Evolutionary conservation across 208 protist species (phyloP).

Genomic region (Tritrichomonas musculus): DNA sequence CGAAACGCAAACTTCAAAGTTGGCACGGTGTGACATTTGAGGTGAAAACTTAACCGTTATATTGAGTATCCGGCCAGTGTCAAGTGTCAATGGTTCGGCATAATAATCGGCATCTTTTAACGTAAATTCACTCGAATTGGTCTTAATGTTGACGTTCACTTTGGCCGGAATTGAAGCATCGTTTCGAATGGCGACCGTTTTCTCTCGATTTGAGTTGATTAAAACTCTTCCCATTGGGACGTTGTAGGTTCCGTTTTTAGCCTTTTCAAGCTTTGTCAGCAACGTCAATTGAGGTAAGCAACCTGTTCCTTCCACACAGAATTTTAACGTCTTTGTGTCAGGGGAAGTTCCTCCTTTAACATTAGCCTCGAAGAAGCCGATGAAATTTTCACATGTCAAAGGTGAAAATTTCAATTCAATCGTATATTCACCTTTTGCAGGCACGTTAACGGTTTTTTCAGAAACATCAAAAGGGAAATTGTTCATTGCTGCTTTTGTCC

Average conservation of each 20-base stretch:
- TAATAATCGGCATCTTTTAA: not conserved
- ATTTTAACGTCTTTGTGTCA: not conserved
- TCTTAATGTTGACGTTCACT: not conserved
- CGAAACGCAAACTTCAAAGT: not conserved
- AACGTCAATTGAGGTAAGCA: not conserved
- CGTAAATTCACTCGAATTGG: not conserved
- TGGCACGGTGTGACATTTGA: not conserved
- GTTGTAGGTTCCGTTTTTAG: not conserved
- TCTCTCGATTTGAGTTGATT: not conserved
- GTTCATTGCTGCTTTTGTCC: not conserved
- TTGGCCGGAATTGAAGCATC: not conserved
- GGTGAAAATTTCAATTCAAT: not conserved
- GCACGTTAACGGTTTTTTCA: not conserved
- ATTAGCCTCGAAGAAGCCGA: not conserved
- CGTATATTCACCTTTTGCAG: not conserved
- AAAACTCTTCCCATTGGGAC: not conserved
- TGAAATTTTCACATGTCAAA: not conserved
- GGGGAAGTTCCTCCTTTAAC: not conserved
- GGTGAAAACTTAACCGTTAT: not conserved
- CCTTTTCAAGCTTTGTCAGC: not conserved
- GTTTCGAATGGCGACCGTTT: not conserved
- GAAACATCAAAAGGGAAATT: not conserved
- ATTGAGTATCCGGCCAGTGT: not conserved
- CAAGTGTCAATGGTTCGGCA: not conserved
- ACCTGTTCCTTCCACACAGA: not conserved